Evolutionary conservation across 371 early-diverging fungal genomes (phyloP).

Genomic region (Rhizopus microsporus): DNA sequence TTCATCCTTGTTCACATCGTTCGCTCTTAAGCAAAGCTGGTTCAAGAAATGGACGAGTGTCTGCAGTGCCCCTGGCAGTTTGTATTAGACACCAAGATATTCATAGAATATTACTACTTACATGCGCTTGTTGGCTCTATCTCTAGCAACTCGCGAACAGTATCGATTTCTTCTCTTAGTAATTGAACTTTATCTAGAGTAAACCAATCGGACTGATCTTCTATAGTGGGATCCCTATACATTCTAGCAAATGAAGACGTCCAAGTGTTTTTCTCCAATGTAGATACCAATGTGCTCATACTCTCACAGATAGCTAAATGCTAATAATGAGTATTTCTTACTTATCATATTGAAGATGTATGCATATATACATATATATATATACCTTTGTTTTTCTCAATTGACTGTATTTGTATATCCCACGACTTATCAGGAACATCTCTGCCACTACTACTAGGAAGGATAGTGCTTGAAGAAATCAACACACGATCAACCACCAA

Average conservation of each 20-base stretch:
- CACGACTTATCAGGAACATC: constrained; percentile 12
- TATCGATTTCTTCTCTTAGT: constrained; percentile 61
- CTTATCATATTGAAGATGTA: background rate
- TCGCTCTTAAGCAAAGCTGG: constrained; percentile 29
- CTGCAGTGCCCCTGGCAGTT: constrained; percentile 52
- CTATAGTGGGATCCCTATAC: constrained; percentile 22
- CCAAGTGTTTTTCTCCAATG: constrained; percentile 10
- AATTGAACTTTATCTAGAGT: constrained; percentile 44
- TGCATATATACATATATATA: background rate
- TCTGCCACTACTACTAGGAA: constrained; percentile 29
- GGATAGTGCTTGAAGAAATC: constrained; percentile 14
- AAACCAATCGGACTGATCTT: constrained; percentile 34
- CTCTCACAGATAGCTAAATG: background rate
- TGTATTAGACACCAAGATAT: constrained; percentile 1
- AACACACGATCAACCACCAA: background rate
- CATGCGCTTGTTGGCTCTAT: constrained; percentile 90
- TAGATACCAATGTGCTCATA: constrained; percentile 3
- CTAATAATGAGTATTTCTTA: background rate
- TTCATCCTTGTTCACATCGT: constrained; percentile 17
- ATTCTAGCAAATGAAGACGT: constrained; percentile 10
- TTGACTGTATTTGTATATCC: constrained; percentile 11
- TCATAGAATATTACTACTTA: constrained; percentile 39
- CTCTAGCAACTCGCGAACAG: constrained; percentile 78
- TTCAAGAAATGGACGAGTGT: constrained; percentile 48
- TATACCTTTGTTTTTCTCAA: constrained; percentile 6